Evolutionary conservation across 192 early-diverging fungal species (phyloP).

Genomic region (Neocallimastix lanati): DNA sequence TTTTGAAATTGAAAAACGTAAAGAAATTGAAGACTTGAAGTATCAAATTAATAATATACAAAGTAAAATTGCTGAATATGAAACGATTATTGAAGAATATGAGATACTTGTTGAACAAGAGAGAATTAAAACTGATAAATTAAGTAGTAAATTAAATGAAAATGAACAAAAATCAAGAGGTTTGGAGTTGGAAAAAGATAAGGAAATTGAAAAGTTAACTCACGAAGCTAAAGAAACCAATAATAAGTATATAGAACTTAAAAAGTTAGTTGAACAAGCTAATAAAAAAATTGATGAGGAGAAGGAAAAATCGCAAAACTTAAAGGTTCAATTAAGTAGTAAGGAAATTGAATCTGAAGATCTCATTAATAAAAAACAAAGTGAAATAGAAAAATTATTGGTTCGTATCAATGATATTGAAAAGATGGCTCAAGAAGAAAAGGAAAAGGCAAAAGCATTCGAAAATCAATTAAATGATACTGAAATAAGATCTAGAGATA

Average conservation of each 20-base stretch:
- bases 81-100: no score
- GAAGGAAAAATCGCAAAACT: neutral
- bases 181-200: neutral
- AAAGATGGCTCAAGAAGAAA: neutral
- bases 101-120: no score
- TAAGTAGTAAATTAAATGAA: neutral
- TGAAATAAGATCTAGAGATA: neutral
- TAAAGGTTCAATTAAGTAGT: neutral
- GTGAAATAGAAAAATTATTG: neutral
- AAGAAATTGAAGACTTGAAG: neutral
- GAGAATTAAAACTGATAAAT: no score
- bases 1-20: neutral
- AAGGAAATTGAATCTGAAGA: neutral
- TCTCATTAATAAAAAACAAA: neutral
- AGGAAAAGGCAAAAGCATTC: neutral
- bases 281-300: neutral
- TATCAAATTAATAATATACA: no score
- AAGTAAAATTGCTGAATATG: no score
- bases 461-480: neutral
- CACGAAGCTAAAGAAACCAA: neutral
- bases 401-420: neutral
- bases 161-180: neutral
- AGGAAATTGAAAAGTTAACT: neutral
- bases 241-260: no score
- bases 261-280: neutral